Evolutionary conservation across 2,329 filamentous ascomycete species (phyloP), one percentile per base, ranked within the genome.

Genomic region (Diplodia seriata): DNA sequence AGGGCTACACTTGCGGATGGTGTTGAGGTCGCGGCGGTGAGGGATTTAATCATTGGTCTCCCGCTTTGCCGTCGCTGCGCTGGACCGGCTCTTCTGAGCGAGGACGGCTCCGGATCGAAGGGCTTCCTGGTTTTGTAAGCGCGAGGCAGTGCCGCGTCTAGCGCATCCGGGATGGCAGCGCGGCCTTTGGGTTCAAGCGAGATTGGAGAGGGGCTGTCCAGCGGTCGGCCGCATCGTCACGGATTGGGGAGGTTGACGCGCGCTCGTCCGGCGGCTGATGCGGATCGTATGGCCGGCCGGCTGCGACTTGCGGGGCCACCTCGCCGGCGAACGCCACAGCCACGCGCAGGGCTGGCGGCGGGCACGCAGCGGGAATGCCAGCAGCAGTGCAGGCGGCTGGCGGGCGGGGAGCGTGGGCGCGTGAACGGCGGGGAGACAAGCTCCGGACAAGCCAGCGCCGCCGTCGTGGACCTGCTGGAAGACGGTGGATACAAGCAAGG

Each of bases 21-120:
- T 63, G 59, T 63, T 63, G 59, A 63, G 59, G 43, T 51, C 26
- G 59, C 59, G 31, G 59, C 47, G 59, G 51, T 65, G 62, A 65
- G 62, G 62, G 33, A 43, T 65, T 65, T 64, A 64, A 53, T 64
- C 61, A 64, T 55, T 54, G 50, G 50, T 33, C 50, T 43, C 4
- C 40, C 40, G 47, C 29, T 63, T 51, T 36, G 59, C 57, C 59
- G 59, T 61, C 18, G 56, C 56, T 26, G 54, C 54, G 29, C 29
- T 31, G 50, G 14, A n/a, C 53, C 26, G 53, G 54, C 54, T 33
- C 31, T 31, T 29, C 31, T 33, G 57, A 50, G 12, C 26, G 29
- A 31, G 43, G 49, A 62, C 57, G 57, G 57, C 57, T 43, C 26
- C 57, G 57, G 57, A 33, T 62, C 57, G 57, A 49, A 29, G 57